These are phyloP conservation scores for Marvania coccoides DNA, from an alignment of 139 green algal genomes.

Conservation along the genomic window DNA sequence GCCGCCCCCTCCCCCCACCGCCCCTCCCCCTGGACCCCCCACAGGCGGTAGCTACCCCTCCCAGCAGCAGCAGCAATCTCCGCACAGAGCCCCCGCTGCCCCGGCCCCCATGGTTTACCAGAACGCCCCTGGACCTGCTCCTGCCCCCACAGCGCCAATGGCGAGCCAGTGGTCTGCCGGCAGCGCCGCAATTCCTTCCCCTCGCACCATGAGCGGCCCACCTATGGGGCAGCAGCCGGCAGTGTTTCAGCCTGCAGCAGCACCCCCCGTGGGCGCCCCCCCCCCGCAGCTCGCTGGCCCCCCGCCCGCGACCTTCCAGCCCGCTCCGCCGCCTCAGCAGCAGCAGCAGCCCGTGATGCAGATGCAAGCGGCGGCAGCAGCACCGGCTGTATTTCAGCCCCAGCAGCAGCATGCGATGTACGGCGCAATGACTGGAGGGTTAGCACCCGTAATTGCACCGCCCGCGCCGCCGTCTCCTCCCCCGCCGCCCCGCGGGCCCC, in stretches of 20 bases:
- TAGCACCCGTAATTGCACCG: neutral
- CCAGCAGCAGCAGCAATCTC: neutral
- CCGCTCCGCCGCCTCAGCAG: neutral
- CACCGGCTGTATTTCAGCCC: neutral
- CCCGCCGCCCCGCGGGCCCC: constrained; percentile 52
- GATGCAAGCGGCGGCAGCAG: neutral
- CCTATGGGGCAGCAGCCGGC: neutral
- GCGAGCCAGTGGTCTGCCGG: too few species aligned
- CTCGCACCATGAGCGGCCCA: constrained; percentile 18
- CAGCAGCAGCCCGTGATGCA: constrained; percentile 11
- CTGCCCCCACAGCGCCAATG: too few species aligned
- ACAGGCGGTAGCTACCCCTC: neutral
- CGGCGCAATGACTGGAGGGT: neutral
- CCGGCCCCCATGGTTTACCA: constrained; percentile 9
- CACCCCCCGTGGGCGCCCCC: neutral
- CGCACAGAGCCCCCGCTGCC: neutral
- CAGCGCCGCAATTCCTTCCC: too few species aligned
- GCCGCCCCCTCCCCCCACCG: neutral
- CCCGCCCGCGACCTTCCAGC: constrained; percentile 11
- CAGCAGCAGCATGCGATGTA: neutral
- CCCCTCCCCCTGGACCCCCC: neutral
- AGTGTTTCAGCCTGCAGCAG: neutral
- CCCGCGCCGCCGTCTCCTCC: constrained; percentile 16
- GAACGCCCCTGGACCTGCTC: neutral
- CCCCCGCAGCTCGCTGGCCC: constrained; percentile 4